phyloP scores from a whole-genome alignment of 2,329 filamentous ascomycete species.

The Davidsoniella neocaledoniae region DNA sequence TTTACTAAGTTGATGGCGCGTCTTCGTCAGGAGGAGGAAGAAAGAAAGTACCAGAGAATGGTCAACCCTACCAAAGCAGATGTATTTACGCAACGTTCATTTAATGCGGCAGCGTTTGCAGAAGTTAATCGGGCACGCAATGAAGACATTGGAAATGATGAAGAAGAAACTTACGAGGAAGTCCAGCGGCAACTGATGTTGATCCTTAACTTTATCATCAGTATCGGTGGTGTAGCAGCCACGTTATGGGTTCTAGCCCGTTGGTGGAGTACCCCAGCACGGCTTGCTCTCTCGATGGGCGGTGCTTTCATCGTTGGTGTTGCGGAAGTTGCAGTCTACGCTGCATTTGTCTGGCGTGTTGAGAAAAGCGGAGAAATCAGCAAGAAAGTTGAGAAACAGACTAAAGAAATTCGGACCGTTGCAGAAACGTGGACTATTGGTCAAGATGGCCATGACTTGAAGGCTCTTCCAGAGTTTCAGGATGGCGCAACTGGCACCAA shows the following conservation, averaged over 20 bases:
- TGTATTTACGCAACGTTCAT: slow-evolving; percentile 42
- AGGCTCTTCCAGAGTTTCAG: not conserved
- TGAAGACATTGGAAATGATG: slow-evolving; percentile 26
- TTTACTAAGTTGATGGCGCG: slow-evolving; percentile 79
- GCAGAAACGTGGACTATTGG: slow-evolving; percentile 55
- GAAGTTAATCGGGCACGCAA: slow-evolving; percentile 32
- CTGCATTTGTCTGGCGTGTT: slow-evolving; percentile 56
- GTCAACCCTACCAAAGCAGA: slow-evolving; percentile 42
- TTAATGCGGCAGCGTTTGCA: slow-evolving; percentile 37
- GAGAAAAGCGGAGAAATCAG: slow-evolving; percentile 50
- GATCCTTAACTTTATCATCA: slow-evolving; percentile 79
- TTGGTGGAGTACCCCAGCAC: slow-evolving; percentile 56
- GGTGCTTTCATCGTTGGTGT: slow-evolving; percentile 54
- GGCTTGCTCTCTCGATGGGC: slow-evolving; percentile 54
- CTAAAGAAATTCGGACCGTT: slow-evolving; percentile 51
- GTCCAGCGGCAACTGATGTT: slow-evolving; percentile 68
- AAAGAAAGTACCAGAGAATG: slow-evolving; percentile 68
- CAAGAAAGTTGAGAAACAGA: slow-evolving; percentile 21
- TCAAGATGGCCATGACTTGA: slow-evolving; percentile 17
- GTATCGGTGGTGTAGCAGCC: slow-evolving; percentile 60
- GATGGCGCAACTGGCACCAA: not conserved
- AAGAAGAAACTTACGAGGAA: slow-evolving; percentile 53
- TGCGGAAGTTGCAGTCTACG: slow-evolving; percentile 64
- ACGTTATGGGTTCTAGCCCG: slow-evolving; percentile 64
- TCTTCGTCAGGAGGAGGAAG: slow-evolving; percentile 69